Evolutionary conservation across 2,329 filamentous ascomycete species (phyloP).

Genomic region (Aureobasidium lini): DNA sequence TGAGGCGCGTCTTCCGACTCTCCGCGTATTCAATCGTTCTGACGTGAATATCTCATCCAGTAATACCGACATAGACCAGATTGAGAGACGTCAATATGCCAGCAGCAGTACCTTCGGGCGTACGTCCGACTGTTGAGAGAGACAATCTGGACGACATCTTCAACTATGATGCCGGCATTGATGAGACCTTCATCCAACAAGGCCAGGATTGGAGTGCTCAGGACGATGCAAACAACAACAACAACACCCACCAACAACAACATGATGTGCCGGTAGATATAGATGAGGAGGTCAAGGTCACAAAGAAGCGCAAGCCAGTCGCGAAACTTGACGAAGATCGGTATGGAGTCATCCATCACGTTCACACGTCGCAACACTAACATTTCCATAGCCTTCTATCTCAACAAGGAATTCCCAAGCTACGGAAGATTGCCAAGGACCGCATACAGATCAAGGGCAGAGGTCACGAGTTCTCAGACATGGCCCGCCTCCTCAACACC

Average conservation of each 20-base stretch:
- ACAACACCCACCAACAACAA: constrained; percentile 30
- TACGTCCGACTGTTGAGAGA: constrained; percentile 18
- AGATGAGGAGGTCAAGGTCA: constrained; percentile 77
- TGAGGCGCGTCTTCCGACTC: constrained; percentile 10
- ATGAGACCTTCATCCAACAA: constrained; percentile 40
- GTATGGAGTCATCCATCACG: constrained; percentile 34
- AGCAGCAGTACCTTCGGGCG: constrained; percentile 21
- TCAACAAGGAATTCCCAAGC: constrained; percentile 70
- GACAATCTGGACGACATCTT: constrained; percentile 61
- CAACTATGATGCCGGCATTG: constrained; percentile 61
- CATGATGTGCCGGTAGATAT: constrained; percentile 50
- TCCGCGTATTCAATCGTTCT: not conserved
- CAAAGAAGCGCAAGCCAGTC: constrained; percentile 66
- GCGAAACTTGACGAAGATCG: constrained; percentile 81
- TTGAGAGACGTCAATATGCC: constrained; percentile 19
- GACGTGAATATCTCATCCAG: not conserved
- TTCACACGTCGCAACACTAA: not conserved
- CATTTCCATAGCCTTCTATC: constrained; percentile 60
- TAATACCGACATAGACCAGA: not conserved
- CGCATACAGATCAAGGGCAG: constrained; percentile 80
- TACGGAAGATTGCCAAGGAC: constrained; percentile 63
- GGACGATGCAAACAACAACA: constrained; percentile 32
- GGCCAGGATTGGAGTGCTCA: constrained; percentile 33
- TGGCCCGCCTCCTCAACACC: constrained; percentile 71
- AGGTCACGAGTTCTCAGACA: constrained; percentile 90